Evolutionary conservation across 345 rosid species (phyloP).

Genomic region (Lepidium africanum): DNA sequence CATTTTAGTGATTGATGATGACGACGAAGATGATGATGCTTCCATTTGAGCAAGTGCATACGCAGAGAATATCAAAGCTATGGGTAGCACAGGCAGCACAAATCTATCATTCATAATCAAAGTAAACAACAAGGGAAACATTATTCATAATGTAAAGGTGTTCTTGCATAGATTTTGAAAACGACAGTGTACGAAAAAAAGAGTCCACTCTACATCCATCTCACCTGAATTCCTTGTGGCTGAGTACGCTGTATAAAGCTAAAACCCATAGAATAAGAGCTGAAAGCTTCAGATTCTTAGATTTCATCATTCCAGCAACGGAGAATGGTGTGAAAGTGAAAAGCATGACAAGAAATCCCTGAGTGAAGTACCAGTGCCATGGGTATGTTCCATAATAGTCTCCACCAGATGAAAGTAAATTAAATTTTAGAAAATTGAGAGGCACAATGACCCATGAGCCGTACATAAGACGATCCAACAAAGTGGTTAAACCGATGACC

Average conservation of each 20-base stretch:
- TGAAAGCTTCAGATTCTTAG: conserved; percentile 43
- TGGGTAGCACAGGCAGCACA: conserved; percentile 86
- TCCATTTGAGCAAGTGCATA: conserved; percentile 49
- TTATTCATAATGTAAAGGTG: conserved; percentile 12
- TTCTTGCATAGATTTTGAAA: background rate
- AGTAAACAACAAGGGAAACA: conserved; percentile 24
- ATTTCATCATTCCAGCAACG: conserved; percentile 50
- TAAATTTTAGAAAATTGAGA: conserved; percentile 81
- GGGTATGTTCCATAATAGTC: conserved; percentile 94
- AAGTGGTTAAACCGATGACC: conserved; percentile 55
- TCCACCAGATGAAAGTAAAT: conserved; percentile 92
- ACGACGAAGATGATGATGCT: conserved; percentile 8
- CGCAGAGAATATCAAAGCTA: conserved; percentile 74
- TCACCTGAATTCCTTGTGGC: conserved; percentile 95
- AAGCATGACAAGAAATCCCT: conserved; percentile 83
- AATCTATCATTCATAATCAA: conserved; percentile 45
- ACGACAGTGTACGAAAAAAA: background rate
- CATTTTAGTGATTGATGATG: background rate
- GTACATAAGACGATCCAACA: conserved; percentile 68
- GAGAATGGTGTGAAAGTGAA: conserved; percentile 76
- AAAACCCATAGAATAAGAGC: conserved; percentile 70
- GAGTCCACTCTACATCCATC: background rate
- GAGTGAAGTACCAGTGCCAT: conserved; percentile 99
- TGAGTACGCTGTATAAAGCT: conserved; percentile 61
- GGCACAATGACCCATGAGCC: conserved; percentile 89